A percentile compares a stretch with the other conserved stretches of the same genome.
Evolutionary conservation across 331 rosid species (phyloP).

Genomic region (Acacia concinna): DNA sequence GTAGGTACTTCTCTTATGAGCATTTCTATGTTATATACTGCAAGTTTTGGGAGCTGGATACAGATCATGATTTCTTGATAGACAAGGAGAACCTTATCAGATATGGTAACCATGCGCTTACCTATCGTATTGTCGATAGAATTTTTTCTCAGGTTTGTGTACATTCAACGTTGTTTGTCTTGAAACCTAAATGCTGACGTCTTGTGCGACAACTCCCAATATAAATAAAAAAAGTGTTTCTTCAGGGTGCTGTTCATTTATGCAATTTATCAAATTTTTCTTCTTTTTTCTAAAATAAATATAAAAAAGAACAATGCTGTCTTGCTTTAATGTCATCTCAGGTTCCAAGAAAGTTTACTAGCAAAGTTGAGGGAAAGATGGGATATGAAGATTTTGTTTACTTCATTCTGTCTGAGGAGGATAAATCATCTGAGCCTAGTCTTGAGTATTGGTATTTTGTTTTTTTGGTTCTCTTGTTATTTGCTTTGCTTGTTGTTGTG

Average conservation of each 20-base stretch:
- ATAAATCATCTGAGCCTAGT: conserved; percentile 95
- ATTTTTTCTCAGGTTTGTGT: conserved; percentile 96
- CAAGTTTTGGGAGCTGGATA: conserved; percentile 99
- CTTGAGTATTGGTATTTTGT: conserved; percentile 95
- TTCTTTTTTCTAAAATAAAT: not conserved
- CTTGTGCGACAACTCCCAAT: not conserved
- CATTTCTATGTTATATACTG: conserved; percentile 99
- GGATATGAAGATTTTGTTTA: conserved; percentile 99
- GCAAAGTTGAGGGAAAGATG: conserved; percentile 97
- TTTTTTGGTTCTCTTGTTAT: conserved; percentile 11
- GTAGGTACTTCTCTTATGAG: conserved; percentile 97
- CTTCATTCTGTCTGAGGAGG: conserved; percentile 95
- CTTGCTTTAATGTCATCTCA: conserved; percentile 40
- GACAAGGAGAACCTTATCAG: conserved; percentile 98
- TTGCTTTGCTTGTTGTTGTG: conserved; percentile 17
- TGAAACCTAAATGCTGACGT: conserved; percentile 15
- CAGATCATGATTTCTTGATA: conserved; percentile 96
- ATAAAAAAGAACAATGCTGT: conserved; percentile 18
- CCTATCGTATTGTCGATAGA: conserved; percentile 98
- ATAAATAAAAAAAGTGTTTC: not conserved
- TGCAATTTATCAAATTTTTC: conserved; percentile 24
- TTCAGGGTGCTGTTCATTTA: conserved; percentile 4
- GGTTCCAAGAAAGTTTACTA: conserved; percentile 94
- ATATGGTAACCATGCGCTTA: conserved; percentile 99
- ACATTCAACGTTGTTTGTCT: conserved; percentile 31